Evolutionary conservation across 116 monocot species (phyloP).

Genomic region (Posidonia oceanica): DNA sequence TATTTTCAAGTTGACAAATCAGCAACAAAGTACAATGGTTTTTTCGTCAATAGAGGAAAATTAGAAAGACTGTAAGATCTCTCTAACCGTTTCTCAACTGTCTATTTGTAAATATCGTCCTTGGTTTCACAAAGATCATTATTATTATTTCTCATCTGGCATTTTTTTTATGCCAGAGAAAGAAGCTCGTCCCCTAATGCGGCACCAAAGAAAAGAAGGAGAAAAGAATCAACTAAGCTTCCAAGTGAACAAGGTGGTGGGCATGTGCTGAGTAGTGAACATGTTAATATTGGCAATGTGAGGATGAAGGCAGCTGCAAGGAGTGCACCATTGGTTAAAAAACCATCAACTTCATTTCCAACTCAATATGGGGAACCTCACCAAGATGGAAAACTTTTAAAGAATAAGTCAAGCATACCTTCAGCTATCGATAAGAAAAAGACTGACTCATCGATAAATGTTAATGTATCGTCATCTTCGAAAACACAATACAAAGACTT

Average conservation of each 20-base stretch:
- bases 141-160: neutral
- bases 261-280: slow-evolving; percentile 18
- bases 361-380: slow-evolving; percentile 25
- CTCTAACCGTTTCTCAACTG: neutral
- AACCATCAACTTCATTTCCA: slow-evolving; percentile 15
- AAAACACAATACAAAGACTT: slow-evolving; percentile 13
- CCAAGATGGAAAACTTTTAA: slow-evolving; percentile 39
- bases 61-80: slow-evolving; percentile 77
- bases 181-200: slow-evolving; percentile 31
- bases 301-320: slow-evolving; percentile 60
- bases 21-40: slow-evolving; percentile 78
- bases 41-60: slow-evolving; percentile 94
- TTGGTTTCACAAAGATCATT: neutral
- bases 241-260: slow-evolving; percentile 20
- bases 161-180: slow-evolving; percentile 29
- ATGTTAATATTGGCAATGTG: slow-evolving; percentile 20
- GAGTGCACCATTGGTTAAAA: slow-evolving; percentile 35
- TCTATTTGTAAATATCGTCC: neutral
- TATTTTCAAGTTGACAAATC: slow-evolving; percentile 97
- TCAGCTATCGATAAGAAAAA: slow-evolving; percentile 28
- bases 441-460: slow-evolving; percentile 15
- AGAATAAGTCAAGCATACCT: slow-evolving; percentile 32
- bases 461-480: slow-evolving; percentile 9
- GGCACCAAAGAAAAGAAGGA: slow-evolving; percentile 69
- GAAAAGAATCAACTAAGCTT: slow-evolving; percentile 52